Evolutionary conservation across 148 eudicot genomes (phyloP).

Genomic region (Silene uniflora): DNA sequence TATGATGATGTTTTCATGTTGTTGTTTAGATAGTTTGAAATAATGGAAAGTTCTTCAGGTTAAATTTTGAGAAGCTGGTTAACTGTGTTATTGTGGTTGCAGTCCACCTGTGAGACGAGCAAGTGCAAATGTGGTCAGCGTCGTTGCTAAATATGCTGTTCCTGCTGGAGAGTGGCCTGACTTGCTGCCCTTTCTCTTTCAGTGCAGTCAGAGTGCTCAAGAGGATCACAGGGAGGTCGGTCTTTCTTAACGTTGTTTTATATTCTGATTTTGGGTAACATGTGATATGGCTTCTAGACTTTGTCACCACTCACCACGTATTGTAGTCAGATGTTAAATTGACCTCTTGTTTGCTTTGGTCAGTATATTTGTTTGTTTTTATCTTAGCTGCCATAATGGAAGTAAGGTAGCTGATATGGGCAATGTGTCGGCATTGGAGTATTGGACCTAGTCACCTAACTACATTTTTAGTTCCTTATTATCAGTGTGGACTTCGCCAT

Average conservation of each 20-base stretch:
- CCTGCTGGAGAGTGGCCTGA: slow-evolving; percentile 98
- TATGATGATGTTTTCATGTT: not conserved
- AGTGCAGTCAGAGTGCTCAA: slow-evolving; percentile 92
- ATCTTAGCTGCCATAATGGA: not conserved
- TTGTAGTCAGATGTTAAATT: not conserved
- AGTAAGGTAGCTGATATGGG: not conserved
- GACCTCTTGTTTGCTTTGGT: not conserved
- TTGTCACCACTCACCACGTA: too few relatives aligned
- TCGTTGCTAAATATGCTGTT: slow-evolving; percentile 92
- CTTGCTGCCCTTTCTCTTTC: slow-evolving; percentile 88
- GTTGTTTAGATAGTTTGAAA: not conserved
- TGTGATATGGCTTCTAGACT: not conserved
- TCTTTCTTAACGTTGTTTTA: not conserved
- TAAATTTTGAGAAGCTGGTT: not conserved
- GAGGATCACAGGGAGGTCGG: slow-evolving; percentile 86
- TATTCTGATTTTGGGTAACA: not conserved
- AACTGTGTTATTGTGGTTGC: slow-evolving; percentile 14
- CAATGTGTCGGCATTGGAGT: not conserved
- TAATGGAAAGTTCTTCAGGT: too few relatives aligned
- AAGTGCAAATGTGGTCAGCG: slow-evolving; percentile 94
- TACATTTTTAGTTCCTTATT: not conserved
- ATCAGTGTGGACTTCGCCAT: not conserved
- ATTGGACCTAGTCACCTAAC: too few relatives aligned
- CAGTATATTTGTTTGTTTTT: too few relatives aligned
- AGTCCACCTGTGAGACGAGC: slow-evolving; percentile 97